Base-by-base conservation (phyloP, 2,329 filamentous ascomycete species). In the Hymenoscyphus fraxineus region DNA sequence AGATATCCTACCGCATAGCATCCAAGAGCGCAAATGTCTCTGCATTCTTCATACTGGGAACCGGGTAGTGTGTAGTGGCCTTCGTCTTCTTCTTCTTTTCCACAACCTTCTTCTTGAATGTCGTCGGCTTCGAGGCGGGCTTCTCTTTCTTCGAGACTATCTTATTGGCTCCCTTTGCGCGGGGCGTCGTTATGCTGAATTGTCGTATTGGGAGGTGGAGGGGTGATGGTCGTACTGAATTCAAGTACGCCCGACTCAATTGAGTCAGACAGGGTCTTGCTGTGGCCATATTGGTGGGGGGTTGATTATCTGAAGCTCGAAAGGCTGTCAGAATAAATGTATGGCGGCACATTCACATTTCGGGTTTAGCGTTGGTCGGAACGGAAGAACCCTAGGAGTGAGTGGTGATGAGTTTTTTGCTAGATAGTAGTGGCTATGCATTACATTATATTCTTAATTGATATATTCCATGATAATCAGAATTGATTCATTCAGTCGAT, bases 1-100 rank as follows among this genome's bases (percentile, higher is more conserved):
- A 59, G 19, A 16, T 61, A 41, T 75, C 82, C 64, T 79, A 92
- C 92, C 93, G 87, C 87, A 99, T 95, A 16, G 95, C 96, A 80
- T 99, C 95, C 70, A 92, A 90, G 39, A 99, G 82, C 0, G 92
- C 86, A 74, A 90, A 97, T 73, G 91, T 88, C 41, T 92, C 82
- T 31, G 68, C 67, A 59, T 73, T 72, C 55, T 70, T 73, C 64
- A 77, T 66, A 69, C 78, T 72, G 67, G 73, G 76, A 67, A 77
- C 71, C 61, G 69, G 69, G 67, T 72, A 78, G 16, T 70, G 64
- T 12, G 73, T 74, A 38, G 72, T 70, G 15, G 69, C 62, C 68
- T 76, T 74, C 67, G 71, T 76, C 62, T 74, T 61, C 68, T 76
- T 75, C 61, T 68, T 66, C 51, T 35, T 6, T 35, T 7, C 35